These are phyloP conservation scores for Sphenostylis stenocarpa DNA, from an alignment of 306 rosid species.

Conservation along the genomic window DNA sequence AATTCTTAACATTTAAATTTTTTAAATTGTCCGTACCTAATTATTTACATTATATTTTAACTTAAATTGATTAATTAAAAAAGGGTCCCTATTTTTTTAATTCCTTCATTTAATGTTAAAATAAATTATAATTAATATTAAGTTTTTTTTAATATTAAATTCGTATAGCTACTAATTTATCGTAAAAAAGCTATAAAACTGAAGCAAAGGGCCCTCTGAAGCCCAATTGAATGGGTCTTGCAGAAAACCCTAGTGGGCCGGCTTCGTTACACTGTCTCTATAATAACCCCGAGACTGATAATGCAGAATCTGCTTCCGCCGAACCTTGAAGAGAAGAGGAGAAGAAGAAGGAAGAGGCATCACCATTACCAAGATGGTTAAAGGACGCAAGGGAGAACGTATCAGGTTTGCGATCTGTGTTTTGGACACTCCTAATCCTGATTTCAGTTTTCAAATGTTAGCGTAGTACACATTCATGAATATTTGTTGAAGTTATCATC, in stretches of 20 bases:
- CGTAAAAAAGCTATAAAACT: background rate
- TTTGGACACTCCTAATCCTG: background rate
- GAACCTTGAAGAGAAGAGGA: background rate
- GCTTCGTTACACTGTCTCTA: background rate
- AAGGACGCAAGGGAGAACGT: conserved; percentile 94
- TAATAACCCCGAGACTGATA: background rate
- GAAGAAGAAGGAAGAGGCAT: background rate
- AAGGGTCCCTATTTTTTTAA: no score
- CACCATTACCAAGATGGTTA: conserved; percentile 54
- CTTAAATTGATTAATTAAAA: no score
- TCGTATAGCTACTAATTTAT: background rate
- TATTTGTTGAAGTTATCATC: background rate
- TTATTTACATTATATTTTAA: no score
- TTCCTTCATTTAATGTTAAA: background rate
- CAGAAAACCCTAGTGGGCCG: conserved; percentile 27
- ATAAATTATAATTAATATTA: background rate
- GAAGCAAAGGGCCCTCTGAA: background rate
- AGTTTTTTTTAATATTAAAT: background rate
- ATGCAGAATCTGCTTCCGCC: background rate
- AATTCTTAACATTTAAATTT: no score
- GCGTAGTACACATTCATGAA: background rate
- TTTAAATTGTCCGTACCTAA: no score
- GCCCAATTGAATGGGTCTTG: conserved; percentile 30
- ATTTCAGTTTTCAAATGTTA: background rate
- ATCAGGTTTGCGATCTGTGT: conserved; percentile 53